Base-by-base conservation (phyloP, 2,329 filamentous ascomycete species). In the Fusarium gaditjirri region DNA sequence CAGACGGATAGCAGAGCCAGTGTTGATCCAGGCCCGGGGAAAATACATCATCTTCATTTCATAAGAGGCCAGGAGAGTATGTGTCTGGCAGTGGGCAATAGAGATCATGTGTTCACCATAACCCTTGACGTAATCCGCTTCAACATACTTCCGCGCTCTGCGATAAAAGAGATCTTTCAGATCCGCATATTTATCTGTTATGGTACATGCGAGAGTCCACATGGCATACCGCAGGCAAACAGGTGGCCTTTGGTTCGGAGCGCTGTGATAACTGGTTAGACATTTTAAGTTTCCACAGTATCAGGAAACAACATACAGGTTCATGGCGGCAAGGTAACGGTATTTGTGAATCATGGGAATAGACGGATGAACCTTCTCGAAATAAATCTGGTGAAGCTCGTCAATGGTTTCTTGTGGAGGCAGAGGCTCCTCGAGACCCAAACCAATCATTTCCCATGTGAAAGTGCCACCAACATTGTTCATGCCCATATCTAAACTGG, bases 11-110 rank as follows among this genome's bases (percentile, higher is more conserved):
- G 92, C 92, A 68, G 93, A 88, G 27, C 95, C 96, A 6, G 93
- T 92, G 74, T 93, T 98, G 84, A 97, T 90, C 96, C 96, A 98
- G 2, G 96, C 96, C 73, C 96, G 87, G 3, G 96, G 95, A 76
- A 98, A 98, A 80, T 94, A 97, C 93, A 98, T 97, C 88, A 93
- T 93, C 83, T 95, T 97, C 85, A 98, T 98, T 81, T 99, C 96
- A 77, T 97, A 98, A 1, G 89, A 90, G 10, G 91, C 89, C 52
- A 97, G 86, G 25, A 98, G 84, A 31, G 91, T 86, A 87, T 97
- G 97, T 2, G 93, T 90, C 80, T 99, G 96, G 55, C 92, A 93
- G 80, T 97, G 94, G 21, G 92, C 91, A 35, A 98, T 86, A 3
- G 92, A 95, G 73, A 98, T 93, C 79, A 97, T 93, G 73, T 91